Percentiles rank a stretch among this genome's conserved stretches.
Evolutionary conservation across 73 alveolate genomes (phyloP).

Genomic region (Symbiodinium natans): DNA sequence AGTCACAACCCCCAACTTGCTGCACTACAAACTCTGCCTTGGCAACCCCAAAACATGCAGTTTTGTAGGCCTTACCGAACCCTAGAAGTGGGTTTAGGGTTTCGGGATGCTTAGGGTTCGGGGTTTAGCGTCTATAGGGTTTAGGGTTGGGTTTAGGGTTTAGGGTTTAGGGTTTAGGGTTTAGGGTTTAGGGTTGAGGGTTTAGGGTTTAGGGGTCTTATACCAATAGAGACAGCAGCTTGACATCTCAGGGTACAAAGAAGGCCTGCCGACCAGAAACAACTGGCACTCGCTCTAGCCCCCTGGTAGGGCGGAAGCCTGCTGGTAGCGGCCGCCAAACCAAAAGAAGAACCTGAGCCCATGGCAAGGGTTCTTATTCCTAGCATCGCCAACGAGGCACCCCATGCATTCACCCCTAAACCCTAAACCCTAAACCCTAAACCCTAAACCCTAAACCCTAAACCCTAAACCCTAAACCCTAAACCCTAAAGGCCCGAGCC

Average conservation of each 20-base stretch:
- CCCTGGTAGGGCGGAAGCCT: neutral
- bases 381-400: too few species aligned
- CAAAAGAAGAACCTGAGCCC: conserved; percentile 45
- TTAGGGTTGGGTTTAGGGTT: too few species aligned
- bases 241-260: too few species aligned
- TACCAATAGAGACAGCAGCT: too few species aligned
- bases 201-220: neutral
- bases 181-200: neutral
- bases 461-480: too few species aligned
- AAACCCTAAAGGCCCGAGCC: too few species aligned
- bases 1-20: too few species aligned
- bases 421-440: neutral
- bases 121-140: neutral
- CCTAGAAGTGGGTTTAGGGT: neutral
- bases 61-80: neutral
- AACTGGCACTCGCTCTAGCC: too few species aligned
- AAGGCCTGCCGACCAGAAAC: too few species aligned
- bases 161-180: neutral
- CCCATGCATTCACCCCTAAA: too few species aligned
- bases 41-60: neutral
- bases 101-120: neutral
- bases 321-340: conserved; percentile 37
- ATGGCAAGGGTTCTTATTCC: too few species aligned
- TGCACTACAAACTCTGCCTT: too few species aligned
- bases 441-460: neutral